phyloP scores from a whole-genome alignment of 495 filamentous ascomycete genomes.

The Clohesyomyces aquaticus region DNA sequence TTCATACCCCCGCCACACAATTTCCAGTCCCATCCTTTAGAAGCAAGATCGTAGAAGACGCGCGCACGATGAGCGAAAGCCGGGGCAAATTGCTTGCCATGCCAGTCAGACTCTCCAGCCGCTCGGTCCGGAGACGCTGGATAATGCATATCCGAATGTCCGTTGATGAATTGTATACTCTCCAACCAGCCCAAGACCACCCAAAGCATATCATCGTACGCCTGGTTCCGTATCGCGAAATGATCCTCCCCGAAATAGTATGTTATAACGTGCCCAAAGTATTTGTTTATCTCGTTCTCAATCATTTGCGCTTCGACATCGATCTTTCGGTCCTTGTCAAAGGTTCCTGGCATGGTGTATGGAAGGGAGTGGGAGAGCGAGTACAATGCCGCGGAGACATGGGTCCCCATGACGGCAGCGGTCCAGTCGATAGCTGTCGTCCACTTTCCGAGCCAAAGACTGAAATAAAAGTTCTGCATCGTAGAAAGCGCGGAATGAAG shows the following conservation, averaged over 20 bases:
- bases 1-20: slow-evolving; percentile 90
- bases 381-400: slow-evolving; percentile 69
- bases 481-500: slow-evolving; percentile 47
- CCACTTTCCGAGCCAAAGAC: slow-evolving; percentile 79
- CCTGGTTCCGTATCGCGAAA: slow-evolving; percentile 74
- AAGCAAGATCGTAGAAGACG: slow-evolving; percentile 87
- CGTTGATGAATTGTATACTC: slow-evolving; percentile 71
- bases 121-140: not conserved
- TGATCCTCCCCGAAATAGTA: slow-evolving; percentile 89
- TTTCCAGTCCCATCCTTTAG: slow-evolving; percentile 76
- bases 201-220: slow-evolving; percentile 97
- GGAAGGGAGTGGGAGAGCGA: slow-evolving; percentile 57
- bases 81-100: slow-evolving; percentile 74
- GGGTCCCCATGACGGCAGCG: slow-evolving; percentile 80
- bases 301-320: slow-evolving; percentile 52
- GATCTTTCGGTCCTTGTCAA: slow-evolving; percentile 21
- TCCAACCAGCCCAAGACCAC: slow-evolving; percentile 93
- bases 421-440: slow-evolving; percentile 93
- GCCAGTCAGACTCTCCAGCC: slow-evolving; percentile 55
- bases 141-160: slow-evolving; percentile 46
- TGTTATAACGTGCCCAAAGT: slow-evolving; percentile 72
- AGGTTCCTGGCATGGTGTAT: slow-evolving; percentile 43
- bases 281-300: slow-evolving; percentile 79
- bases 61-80: slow-evolving; percentile 83
- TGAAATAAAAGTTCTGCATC: slow-evolving; percentile 79